Evolutionary conservation across 495 filamentous ascomycete species (phyloP).

Genomic region (Choiromyces venosus): DNA sequence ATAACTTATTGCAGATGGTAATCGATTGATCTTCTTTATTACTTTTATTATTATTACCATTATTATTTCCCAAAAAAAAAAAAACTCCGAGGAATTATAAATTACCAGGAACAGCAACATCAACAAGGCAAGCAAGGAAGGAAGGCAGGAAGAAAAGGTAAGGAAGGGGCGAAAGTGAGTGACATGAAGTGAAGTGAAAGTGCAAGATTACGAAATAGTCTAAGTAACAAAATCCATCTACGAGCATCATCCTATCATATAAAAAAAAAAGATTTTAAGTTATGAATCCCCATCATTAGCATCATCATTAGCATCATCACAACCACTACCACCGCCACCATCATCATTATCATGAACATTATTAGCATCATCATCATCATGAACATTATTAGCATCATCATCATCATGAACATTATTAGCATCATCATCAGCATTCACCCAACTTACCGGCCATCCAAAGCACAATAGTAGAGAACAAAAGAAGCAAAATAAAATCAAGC

Average conservation of each 20-base stretch:
- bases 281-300: not conserved
- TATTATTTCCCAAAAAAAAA: not conserved
- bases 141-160: slow-evolving; percentile 7
- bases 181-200: not conserved
- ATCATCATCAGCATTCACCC: not conserved
- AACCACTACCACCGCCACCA: not conserved
- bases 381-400: not conserved
- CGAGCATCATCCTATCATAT: not conserved
- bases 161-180: slow-evolving; percentile 1
- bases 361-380: not conserved
- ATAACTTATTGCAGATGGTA: not conserved
- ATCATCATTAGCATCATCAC: too few species aligned
- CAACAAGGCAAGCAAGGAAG: not conserved
- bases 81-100: not conserved
- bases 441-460: not conserved
- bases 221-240: not conserved
- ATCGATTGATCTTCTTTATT: not conserved
- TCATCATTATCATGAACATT: not conserved
- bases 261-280: not conserved
- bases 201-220: not conserved
- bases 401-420: not conserved
- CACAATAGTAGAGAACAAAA: not conserved
- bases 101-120: not conserved
- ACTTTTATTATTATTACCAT: not conserved
- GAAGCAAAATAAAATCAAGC: not conserved